Percentiles rank a stretch among this genome's conserved stretches.
These are phyloP conservation scores for Biscogniauxia sp. DNA, from an alignment of 2,329 filamentous ascomycete species.

Conservation along the genomic window DNA sequence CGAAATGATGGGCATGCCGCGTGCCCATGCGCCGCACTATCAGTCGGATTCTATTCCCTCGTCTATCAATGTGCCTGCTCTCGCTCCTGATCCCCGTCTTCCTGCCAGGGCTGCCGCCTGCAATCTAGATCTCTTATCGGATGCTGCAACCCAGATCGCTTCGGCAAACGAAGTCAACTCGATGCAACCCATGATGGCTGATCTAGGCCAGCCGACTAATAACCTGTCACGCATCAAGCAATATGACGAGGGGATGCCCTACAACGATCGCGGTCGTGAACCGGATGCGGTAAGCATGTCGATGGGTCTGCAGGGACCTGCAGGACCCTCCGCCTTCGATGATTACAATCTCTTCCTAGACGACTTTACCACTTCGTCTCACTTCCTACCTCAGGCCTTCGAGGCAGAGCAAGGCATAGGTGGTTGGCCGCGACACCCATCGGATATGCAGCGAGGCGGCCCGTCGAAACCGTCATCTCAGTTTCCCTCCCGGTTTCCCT, in stretches of 20 bases:
- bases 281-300: slow-evolving; percentile 42
- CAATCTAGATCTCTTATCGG: slow-evolving; percentile 58
- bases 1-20: slow-evolving; percentile 45
- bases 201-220: slow-evolving; percentile 40
- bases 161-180: slow-evolving; percentile 53
- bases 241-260: slow-evolving; percentile 49
- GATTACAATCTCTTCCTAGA: slow-evolving; percentile 61
- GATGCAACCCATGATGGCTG: slow-evolving; percentile 50
- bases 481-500: slow-evolving; percentile 54
- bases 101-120: slow-evolving; percentile 47
- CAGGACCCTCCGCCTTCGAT: slow-evolving; percentile 44
- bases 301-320: slow-evolving; percentile 39
- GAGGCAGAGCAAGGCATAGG: slow-evolving; percentile 53
- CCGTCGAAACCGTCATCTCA: slow-evolving; percentile 49
- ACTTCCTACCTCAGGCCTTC: slow-evolving; percentile 54
- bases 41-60: slow-evolving; percentile 40
- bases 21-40: slow-evolving; percentile 38
- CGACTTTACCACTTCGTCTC: slow-evolving; percentile 52
- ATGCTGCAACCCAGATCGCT: slow-evolving; percentile 53
- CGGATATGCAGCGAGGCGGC: slow-evolving; percentile 38
- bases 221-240: slow-evolving; percentile 46
- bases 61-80: slow-evolving; percentile 37
- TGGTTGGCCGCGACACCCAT: slow-evolving; percentile 47
- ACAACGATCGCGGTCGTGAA: slow-evolving; percentile 48
- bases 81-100: slow-evolving; percentile 47